These are phyloP conservation scores for Cryptococcus floricola DNA, from an alignment of 1,284 basidiomycete genomes.

Conservation along the genomic window DNA sequence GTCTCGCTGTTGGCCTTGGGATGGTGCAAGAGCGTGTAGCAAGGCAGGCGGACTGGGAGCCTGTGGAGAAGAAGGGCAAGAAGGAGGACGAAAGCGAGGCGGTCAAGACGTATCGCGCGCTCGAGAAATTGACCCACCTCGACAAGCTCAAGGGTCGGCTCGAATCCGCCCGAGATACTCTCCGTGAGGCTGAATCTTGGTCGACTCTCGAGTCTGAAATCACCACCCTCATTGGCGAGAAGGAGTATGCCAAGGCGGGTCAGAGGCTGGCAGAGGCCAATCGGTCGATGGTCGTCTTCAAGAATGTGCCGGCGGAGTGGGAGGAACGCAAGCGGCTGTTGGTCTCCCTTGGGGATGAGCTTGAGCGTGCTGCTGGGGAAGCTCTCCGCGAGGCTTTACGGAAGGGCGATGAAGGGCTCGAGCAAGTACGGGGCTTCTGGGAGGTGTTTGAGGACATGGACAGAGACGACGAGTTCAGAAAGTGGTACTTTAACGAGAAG, in stretches of 20 bases:
- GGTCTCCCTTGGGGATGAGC: conserved; percentile 85
- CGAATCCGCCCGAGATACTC: conserved; percentile 76
- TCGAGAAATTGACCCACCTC: conserved; percentile 70
- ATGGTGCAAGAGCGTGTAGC: conserved; percentile 55
- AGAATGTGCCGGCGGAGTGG: conserved; percentile 76
- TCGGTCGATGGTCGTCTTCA: conserved; percentile 81
- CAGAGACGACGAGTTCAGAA: conserved; percentile 80
- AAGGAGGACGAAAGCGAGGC: conserved; percentile 20
- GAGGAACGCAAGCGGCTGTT: conserved; percentile 76
- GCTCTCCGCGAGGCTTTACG: conserved; percentile 78
- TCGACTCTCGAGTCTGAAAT: conserved; percentile 88
- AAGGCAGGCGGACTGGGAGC: conserved; percentile 24
- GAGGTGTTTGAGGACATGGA: conserved; percentile 84
- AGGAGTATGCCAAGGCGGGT: conserved; percentile 72
- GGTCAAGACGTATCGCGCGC: conserved; percentile 33
- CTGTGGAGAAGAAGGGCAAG: neutral
- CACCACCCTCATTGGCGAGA: conserved; percentile 65
- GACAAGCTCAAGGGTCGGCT: conserved; percentile 79
- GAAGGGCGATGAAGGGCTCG: conserved; percentile 64
- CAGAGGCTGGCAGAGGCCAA: conserved; percentile 80
- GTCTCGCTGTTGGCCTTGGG: conserved; percentile 63
- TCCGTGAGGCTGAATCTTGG: conserved; percentile 91
- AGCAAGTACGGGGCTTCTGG: conserved; percentile 56
- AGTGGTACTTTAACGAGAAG: conserved; percentile 85
- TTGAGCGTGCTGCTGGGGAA: conserved; percentile 81